These are phyloP conservation scores for Dryadomyces sulphureus DNA, from an alignment of 2,329 filamentous ascomycete species.

Conservation along the genomic window DNA sequence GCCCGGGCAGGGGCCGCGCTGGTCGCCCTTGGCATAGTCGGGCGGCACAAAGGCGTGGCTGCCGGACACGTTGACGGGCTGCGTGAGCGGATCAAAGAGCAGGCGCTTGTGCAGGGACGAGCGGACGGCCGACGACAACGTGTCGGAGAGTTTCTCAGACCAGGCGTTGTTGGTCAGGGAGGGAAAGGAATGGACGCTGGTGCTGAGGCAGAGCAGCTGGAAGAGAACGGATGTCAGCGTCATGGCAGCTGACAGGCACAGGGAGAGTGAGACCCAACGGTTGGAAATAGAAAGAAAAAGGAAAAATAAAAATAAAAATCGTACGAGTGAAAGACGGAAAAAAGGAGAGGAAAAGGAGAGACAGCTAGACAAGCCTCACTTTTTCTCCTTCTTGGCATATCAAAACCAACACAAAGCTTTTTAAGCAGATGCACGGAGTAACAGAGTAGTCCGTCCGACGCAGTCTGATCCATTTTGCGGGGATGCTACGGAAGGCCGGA, in stretches of 20 bases:
- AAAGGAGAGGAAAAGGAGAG: no score
- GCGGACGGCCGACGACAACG: not conserved
- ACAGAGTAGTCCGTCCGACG: no score
- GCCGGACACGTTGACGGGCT: not conserved
- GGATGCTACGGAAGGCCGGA: no score
- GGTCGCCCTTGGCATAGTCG: constrained; percentile 12
- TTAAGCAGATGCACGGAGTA: no score
- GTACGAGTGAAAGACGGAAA: no score
- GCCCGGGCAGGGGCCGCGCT: constrained; percentile 16
- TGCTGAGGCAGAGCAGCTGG: not conserved
- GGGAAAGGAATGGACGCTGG: not conserved
- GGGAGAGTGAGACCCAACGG: not conserved
- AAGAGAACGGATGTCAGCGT: not conserved
- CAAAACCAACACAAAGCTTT: no score
- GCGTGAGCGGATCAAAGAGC: not conserved
- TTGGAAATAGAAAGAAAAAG: not conserved
- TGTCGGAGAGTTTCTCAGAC: not conserved
- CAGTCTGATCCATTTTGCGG: no score
- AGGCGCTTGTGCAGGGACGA: not conserved
- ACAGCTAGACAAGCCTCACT: no score
- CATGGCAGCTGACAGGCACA: not conserved
- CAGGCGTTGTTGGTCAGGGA: not conserved
- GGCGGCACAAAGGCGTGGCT: constrained; percentile 2
- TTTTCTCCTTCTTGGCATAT: not conserved
- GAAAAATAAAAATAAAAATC: not conserved